Conservation (phyloP, 768 basidiomycete species). For the Agrocybe praecox region DNA sequence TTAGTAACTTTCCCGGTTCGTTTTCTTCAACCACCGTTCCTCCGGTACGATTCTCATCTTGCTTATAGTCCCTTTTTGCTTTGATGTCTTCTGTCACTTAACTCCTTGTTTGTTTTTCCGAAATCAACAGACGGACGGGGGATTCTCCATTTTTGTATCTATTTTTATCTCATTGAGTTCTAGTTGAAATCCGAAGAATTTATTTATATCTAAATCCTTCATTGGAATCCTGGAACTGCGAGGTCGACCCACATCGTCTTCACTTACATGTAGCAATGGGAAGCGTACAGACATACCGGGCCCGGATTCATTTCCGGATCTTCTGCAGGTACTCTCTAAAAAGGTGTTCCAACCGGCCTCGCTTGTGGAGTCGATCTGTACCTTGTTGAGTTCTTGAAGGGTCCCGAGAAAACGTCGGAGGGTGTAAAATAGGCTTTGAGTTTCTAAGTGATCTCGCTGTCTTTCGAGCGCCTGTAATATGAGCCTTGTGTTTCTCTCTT, state of each 20-base stretch:
- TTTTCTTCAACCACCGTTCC: too few relatives aligned
- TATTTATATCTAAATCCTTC: not conserved
- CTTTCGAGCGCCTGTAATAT: too few relatives aligned
- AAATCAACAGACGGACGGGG: not conserved
- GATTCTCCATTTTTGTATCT: slow-evolving; percentile 3
- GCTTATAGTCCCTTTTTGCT: not conserved
- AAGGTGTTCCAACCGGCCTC: slow-evolving; percentile 37
- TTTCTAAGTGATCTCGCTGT: too few relatives aligned
- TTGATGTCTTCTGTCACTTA: not conserved
- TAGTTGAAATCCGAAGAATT: not conserved
- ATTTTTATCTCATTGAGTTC: not conserved
- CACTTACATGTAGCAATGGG: slow-evolving; percentile 32
- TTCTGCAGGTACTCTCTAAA: slow-evolving; percentile 37
- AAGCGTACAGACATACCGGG: slow-evolving; percentile 31
- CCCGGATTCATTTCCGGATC: slow-evolving; percentile 43
- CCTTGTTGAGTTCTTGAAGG: slow-evolving; percentile 43
- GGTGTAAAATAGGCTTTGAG: too few relatives aligned
- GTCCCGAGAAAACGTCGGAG: slow-evolving; percentile 34
- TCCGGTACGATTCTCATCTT: not conserved
- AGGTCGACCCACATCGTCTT: slow-evolving; percentile 1
- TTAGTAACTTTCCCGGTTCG: too few relatives aligned
- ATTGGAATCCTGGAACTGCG: not conserved
- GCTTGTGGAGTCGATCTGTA: too few relatives aligned
- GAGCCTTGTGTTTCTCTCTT: too few relatives aligned
- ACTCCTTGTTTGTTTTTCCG: not conserved